phyloP scores from a whole-genome alignment of 2,329 filamentous ascomycete species.

The Botrytis tulipae region DNA sequence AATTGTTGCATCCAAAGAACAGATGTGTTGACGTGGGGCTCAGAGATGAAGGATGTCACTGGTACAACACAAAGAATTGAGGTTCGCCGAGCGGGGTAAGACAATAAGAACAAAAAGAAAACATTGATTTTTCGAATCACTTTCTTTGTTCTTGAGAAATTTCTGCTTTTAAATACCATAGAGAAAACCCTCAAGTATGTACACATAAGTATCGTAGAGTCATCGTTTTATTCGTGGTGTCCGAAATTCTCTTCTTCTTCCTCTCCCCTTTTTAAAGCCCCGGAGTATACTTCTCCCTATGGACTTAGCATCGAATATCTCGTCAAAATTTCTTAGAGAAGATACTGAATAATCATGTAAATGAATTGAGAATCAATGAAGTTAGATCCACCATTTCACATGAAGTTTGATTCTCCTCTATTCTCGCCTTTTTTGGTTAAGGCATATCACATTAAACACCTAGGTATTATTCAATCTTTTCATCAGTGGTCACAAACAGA shows the following conservation, averaged over 20 bases:
- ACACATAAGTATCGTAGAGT: too few species aligned
- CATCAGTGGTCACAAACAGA: background rate
- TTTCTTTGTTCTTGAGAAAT: background rate
- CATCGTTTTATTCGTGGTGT: too few species aligned
- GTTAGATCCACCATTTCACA: background rate
- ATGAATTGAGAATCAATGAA: background rate
- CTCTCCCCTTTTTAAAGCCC: too few species aligned
- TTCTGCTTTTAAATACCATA: rapidly evolving
- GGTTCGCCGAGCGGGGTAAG: background rate
- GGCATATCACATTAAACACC: too few species aligned
- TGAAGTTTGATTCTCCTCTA: background rate
- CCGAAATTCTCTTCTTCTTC: too few species aligned
- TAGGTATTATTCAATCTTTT: background rate
- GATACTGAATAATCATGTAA: too few species aligned
- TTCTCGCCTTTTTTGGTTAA: too few species aligned
- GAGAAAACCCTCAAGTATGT: too few species aligned
- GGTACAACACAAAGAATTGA: background rate
- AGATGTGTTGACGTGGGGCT: background rate
- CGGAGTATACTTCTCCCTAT: too few species aligned
- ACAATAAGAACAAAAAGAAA: background rate
- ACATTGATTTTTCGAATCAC: rapidly evolving
- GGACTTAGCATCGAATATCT: too few species aligned
- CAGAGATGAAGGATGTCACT: background rate
- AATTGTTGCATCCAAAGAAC: background rate
- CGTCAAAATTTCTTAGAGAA: background rate